Conservation (phyloP, 163 green algal species). For the Chloromonas sp. region DNA sequence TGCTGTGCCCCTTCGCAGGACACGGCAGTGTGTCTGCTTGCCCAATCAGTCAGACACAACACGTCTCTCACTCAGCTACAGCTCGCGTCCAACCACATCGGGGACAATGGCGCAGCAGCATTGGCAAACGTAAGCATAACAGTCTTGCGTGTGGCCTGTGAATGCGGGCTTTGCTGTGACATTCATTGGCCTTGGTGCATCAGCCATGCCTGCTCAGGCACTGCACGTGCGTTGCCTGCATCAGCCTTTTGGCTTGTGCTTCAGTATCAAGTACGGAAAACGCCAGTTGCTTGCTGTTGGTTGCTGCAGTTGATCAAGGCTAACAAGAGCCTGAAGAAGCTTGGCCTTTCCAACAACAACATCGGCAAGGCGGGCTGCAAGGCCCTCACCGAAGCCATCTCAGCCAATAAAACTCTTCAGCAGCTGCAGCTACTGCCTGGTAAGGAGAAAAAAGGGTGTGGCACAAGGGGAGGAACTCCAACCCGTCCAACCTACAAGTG, state of each 20-base stretch:
- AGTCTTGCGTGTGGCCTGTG: too few relatives aligned
- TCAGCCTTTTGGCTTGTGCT: too few relatives aligned
- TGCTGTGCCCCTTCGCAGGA: not conserved
- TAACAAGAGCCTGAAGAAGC: constrained; percentile 37
- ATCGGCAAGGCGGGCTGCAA: constrained; percentile 45
- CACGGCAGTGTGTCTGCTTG: constrained; percentile 4
- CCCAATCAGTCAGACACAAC: constrained; percentile 27
- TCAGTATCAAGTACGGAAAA: too few relatives aligned
- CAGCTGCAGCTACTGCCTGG: constrained; percentile 49
- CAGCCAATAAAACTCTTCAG: constrained; percentile 32
- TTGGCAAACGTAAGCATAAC: constrained; percentile 27
- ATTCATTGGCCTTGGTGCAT: too few relatives aligned
- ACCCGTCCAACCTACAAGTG: too few relatives aligned
- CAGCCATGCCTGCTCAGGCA: too few relatives aligned
- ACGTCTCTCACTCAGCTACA: constrained; percentile 38
- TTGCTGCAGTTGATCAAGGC: constrained; percentile 27
- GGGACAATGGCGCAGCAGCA: constrained; percentile 22
- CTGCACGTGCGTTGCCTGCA: too few relatives aligned
- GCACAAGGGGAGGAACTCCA: too few relatives aligned
- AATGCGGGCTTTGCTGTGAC: too few relatives aligned
- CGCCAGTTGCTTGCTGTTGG: too few relatives aligned
- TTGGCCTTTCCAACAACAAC: constrained; percentile 43
- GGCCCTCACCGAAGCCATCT: constrained; percentile 41
- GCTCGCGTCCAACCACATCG: constrained; percentile 42
- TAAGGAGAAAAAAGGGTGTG: not conserved